Base-by-base conservation (phyloP, 805 yeast species). In the Sugiyamaella marilandica region DNA sequence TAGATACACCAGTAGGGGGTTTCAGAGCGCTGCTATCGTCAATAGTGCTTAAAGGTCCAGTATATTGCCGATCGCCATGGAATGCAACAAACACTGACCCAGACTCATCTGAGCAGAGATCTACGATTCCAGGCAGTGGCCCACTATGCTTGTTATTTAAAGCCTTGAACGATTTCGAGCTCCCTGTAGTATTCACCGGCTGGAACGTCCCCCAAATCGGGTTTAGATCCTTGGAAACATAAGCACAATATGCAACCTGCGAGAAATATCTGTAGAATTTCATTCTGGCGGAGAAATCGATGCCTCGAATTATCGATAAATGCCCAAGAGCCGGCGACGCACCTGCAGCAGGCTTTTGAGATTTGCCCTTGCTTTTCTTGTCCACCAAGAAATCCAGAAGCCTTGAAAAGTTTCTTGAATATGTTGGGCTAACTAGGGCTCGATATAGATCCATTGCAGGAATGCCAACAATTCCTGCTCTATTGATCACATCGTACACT, bases 241-340 rank as follows among this genome's bases (percentile, higher is more conserved):
- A 63, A 18, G 59, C 62, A 14, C 69, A 53, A 51, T 73, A 76
- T 43, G 73, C 69, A 2, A 68, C 63, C 45, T 75, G 74, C 0
- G 83, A 73, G 55, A 82, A 74, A 59, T 85, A 82, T 39, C 95
- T 73, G 66, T 80, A 87, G 59, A 81, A 86, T 62, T 87, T 85
- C 53, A 77, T 74, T 57, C 89, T 82, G 0, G 95, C 95, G 54
- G 81, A 82, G 58, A 81, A 82, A 62, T 87, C 95, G 54, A 81
- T 80, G 14, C 83, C 82, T 56, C 85, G 75, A 0, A 84, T 75
- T 10, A 88, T 70, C 1, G 66, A 70, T 53, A 66, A 66, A 54
- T 63, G 70, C 51, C 64, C 70, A 45, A 64, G 54, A 51, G 63
- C 52, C 52, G 63, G 53, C 21, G 65, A 59, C 54, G 69, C 63